Percentiles rank a stretch among this genome's conserved stretches.
Evolutionary conservation across 805 yeast genomes (phyloP).

Genomic region (Yarrowia deformans): DNA sequence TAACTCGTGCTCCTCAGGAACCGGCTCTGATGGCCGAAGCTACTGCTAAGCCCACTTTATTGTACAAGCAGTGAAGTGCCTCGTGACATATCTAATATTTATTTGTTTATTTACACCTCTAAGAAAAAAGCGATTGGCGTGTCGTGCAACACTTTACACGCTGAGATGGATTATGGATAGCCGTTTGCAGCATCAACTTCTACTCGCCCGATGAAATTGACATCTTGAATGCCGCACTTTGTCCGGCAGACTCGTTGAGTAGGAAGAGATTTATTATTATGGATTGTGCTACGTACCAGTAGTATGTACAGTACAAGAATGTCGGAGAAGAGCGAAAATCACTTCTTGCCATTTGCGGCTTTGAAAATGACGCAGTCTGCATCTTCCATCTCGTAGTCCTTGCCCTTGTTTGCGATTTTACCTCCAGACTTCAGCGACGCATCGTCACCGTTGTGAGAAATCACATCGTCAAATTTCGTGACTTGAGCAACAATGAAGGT

Average conservation of each 20-base stretch:
- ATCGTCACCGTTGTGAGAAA: slow-evolving; percentile 57
- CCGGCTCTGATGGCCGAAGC: slow-evolving; percentile 19
- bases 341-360: slow-evolving; percentile 49
- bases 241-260: too few species aligned
- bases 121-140: too few species aligned
- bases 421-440: slow-evolving; percentile 65
- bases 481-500: slow-evolving; percentile 84
- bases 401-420: slow-evolving; percentile 71
- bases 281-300: too few species aligned
- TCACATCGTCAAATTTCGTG: slow-evolving; percentile 68
- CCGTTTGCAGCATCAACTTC: too few species aligned
- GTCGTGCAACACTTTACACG: too few species aligned
- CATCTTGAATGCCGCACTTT: too few species aligned
- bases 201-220: too few species aligned
- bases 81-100: background rate
- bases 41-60: slow-evolving; percentile 18
- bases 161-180: too few species aligned
- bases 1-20: slow-evolving; percentile 7
- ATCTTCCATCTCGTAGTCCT: slow-evolving; percentile 78
- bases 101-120: too few species aligned
- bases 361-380: slow-evolving; percentile 82
- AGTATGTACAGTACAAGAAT: too few species aligned
- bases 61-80: background rate
- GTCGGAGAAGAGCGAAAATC: background rate
- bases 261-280: background rate